A percentile compares a stretch with the other conserved stretches of the same genome.
phyloP scores from a whole-genome alignment of 1,284 basidiomycete genomes.

The Rhizopogon parksii region DNA sequence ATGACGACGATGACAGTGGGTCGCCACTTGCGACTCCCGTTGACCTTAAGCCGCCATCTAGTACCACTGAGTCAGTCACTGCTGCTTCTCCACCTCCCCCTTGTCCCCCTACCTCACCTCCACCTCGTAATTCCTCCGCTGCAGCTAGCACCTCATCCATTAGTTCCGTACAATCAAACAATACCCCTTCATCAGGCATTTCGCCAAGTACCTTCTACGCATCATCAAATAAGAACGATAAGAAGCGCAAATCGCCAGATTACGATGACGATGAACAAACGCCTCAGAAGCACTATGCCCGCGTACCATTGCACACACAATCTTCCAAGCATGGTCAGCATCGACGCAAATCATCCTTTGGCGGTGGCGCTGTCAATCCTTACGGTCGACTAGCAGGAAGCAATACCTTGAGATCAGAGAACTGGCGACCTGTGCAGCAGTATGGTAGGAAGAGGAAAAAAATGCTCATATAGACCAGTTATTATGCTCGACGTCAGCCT shows the following conservation, averaged over 20 bases:
- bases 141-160: conserved; percentile 13
- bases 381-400: conserved; percentile 28
- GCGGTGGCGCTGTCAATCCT: conserved; percentile 30
- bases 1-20: conserved; percentile 42
- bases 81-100: conserved; percentile 17
- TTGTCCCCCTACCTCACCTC: conserved; percentile 23
- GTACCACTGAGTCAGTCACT: conserved; percentile 16
- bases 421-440: conserved; percentile 15
- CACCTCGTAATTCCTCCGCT: conserved; percentile 17
- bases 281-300: conserved; percentile 19
- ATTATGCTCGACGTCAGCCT: conserved; percentile 9
- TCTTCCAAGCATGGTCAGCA: conserved; percentile 17
- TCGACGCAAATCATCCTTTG: conserved; percentile 26
- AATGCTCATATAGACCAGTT: conserved; percentile 22
- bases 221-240: conserved; percentile 23
- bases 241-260: conserved; percentile 37
- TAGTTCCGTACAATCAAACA: conserved; percentile 17
- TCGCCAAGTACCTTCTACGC: conserved; percentile 44
- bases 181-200: conserved; percentile 26
- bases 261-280: conserved; percentile 23
- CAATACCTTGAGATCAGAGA: conserved; percentile 30
- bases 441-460: conserved; percentile 28
- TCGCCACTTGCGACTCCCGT: conserved; percentile 17
- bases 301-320: conserved; percentile 22
- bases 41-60: conserved; percentile 19